Evolutionary conservation across 2,329 filamentous ascomycete genomes (phyloP), one percentile per base, ranked within the genome.

Genomic region (Fusarium fracticaudum): DNA sequence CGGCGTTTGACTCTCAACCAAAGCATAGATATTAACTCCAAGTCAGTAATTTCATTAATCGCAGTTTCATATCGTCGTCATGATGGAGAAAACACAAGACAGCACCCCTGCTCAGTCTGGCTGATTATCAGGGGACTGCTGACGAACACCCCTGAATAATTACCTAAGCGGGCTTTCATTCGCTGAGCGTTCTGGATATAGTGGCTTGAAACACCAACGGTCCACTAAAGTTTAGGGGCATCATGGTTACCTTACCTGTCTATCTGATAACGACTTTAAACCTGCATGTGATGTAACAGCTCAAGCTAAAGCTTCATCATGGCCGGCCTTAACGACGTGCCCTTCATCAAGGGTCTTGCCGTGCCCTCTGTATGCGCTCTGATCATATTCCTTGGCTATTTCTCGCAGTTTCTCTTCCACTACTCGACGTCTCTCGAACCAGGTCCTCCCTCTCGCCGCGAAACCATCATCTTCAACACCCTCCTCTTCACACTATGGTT

Each of bases 341-440:
- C 83, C 62, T 76, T 84, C 48, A 77, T 90, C 69, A 86, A 88
- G 77, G 81, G 83, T 57, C 84, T 94, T 59, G 91, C 92, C 67
- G 89, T 95, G n/a, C 92, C 92, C 20, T 88, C 86, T 66, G 92
- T 93, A 50, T 90, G 90, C 72, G 63, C 86, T 13, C 84, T 96
- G 20, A 92, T 95, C 67, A 79, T 84, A 60, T 93, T 94, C 79
- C 87, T 95, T 8, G 89, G 90, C 69, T 94, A 92, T 84, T 88
- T 89, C 55, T 92, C 93, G 9, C 94, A 96, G 83, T 88, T 86
- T 79, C 85, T 96, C 53, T 93, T 96, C 80, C 82, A 87, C 74
- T 83, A 89, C 69, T 79, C 80, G 40, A 84, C 87, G 14, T 60
- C 66, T 72, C 86, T 93, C 71, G 85, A 86, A 17, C 90, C 90